These are phyloP conservation scores for Phytophthora multivora DNA, from an alignment of 352 stramenopile species.

Conservation along the genomic window DNA sequence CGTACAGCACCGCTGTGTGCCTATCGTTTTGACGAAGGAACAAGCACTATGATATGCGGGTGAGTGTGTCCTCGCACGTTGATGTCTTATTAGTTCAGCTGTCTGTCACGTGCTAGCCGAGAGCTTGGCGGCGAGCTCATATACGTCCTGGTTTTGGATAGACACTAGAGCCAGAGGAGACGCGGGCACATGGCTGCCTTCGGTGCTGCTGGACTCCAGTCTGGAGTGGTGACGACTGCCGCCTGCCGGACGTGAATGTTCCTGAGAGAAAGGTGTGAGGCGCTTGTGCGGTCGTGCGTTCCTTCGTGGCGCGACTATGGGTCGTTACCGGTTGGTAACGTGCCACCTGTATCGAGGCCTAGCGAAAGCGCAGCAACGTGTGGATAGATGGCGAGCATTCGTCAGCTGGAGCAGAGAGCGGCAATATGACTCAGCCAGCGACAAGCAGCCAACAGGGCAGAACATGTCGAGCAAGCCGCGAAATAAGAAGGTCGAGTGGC, in stretches of 20 bases:
- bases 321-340: constrained; percentile 23
- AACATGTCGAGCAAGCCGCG: constrained; percentile 2
- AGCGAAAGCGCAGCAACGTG: constrained; percentile 17
- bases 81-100: constrained; percentile 31
- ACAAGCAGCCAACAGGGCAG: constrained; percentile 2
- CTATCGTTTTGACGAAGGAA: constrained; percentile 2
- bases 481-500: constrained; percentile 5
- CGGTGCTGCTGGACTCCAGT: too few species aligned
- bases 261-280: constrained; percentile 30
- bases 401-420: constrained; percentile 11
- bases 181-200: constrained; percentile 14
- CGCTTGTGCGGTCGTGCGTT: constrained; percentile 26
- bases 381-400: constrained; percentile 1
- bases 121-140: constrained; percentile 5
- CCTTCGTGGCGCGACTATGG: constrained; percentile 16
- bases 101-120: constrained; percentile 15
- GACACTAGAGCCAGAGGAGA: constrained; percentile 16
- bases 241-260: constrained; percentile 30
- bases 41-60: not conserved
- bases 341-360: constrained; percentile 21
- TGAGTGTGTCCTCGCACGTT: constrained; percentile 21
- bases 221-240: constrained; percentile 1
- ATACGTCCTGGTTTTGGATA: constrained; percentile 28
- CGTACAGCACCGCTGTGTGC: not conserved
- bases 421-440: constrained; percentile 14